These are phyloP conservation scores for Tephrocybe sp. DNA, from an alignment of 768 basidiomycete species.

Conservation along the genomic window DNA sequence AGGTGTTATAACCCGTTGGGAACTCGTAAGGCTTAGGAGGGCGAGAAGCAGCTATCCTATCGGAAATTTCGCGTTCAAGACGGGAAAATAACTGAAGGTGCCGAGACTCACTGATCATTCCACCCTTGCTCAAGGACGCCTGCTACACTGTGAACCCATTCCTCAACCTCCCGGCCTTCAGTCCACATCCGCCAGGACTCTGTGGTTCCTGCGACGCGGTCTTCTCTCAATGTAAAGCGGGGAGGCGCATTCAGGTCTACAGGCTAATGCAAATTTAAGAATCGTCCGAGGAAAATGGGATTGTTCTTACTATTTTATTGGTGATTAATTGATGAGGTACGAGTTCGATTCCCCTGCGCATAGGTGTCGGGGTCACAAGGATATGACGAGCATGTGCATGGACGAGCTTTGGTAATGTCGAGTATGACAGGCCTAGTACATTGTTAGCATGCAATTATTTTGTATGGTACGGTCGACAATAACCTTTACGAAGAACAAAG, in stretches of 20 bases:
- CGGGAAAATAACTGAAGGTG: neutral
- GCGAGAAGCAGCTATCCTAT: slow-evolving; percentile 57
- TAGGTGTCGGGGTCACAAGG: slow-evolving; percentile 45
- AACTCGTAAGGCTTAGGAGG: slow-evolving; percentile 84
- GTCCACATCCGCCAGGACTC: slow-evolving; percentile 81
- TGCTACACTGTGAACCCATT: slow-evolving; percentile 88
- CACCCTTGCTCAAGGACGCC: slow-evolving; percentile 85
- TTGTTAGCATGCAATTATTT: neutral
- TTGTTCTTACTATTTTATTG: slow-evolving; percentile 60
- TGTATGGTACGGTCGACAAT: neutral
- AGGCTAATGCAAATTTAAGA: slow-evolving; percentile 40
- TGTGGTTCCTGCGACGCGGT: slow-evolving; percentile 70
- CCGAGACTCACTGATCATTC: slow-evolving; percentile 74
- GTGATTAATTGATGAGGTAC: slow-evolving; percentile 87
- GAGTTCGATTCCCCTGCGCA: slow-evolving; percentile 62
- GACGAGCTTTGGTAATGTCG: slow-evolving; percentile 75
- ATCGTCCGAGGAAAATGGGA: neutral
- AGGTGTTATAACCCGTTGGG: slow-evolving; percentile 86
- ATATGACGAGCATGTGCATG: slow-evolving; percentile 74
- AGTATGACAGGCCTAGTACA: slow-evolving; percentile 68
- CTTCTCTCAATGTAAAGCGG: slow-evolving; percentile 69
- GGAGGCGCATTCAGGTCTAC: slow-evolving; percentile 70
- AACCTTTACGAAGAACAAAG: slow-evolving; percentile 94
- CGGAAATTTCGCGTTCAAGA: neutral
- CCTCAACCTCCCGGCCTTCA: slow-evolving; percentile 81